Evolutionary conservation across 2,329 filamentous ascomycete species (phyloP), one percentile per base, ranked within the genome.

Genomic region (Colletotrichum graminicola): DNA sequence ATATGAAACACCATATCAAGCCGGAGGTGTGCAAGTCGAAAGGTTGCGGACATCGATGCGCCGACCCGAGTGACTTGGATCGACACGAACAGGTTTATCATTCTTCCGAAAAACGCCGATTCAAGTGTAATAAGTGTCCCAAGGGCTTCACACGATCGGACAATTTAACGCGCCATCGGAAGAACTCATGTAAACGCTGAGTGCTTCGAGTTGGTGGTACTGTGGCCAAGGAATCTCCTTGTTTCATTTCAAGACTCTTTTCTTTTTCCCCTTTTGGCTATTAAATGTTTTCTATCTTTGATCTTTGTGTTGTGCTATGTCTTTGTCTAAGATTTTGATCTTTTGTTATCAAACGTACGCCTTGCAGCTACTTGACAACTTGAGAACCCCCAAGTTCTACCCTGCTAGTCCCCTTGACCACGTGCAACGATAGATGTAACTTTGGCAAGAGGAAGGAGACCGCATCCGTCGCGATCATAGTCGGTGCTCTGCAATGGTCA

Each of bases 401-500:
- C 45, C 14, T 29, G 14, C 2, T 6, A 14, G 2, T 36, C 39
- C 23, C 1, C 21, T 26, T 5, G 41, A 41, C 16, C 29, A 1
- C 39, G 2, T 2, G 2, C 21, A 12, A 5, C 14, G n/a, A 23
- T 11, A 41, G 26, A 5, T 29, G 29, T 11, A 1, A n/a, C 21
- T 1, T 12, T 18, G 4, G 8, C 29, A 71, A 62, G 52, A 57
- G 62, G 64, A 68, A 71, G 57, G 55, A 64, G 59, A 55, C 49
- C n/a, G 45, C 59, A 41, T 67, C 68, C 32, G n/a, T 68, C 11
- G 39, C 39, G 10, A 21, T 68, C 6, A 47, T 45, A 21, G 43
- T 71, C 12, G 68, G 45, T 29, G 68, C 68, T 2, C 14, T 63
- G 45, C 52, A 65, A 56, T 51, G 63, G 18, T 64, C 39, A 23